Percentiles rank a stretch among this genome's conserved stretches.
These are phyloP conservation scores for Nematocida parisii DNA, from an alignment of 371 early-diverging fungal species.

Conservation along the genomic window DNA sequence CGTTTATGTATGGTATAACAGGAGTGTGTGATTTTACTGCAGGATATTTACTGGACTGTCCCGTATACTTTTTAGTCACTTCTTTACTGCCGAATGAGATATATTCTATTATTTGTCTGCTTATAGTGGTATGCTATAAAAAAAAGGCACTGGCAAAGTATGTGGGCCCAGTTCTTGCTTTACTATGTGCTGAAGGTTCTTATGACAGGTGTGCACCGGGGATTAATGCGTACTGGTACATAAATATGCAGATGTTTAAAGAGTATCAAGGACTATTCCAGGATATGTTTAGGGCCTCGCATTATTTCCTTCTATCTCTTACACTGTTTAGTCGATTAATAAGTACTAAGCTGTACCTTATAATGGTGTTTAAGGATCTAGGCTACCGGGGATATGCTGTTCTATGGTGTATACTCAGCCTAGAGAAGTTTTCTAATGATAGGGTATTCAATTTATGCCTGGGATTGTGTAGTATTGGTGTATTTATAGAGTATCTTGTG, in stretches of 20 bases:
- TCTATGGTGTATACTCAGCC: slow-evolving; percentile 35
- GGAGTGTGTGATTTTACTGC: neutral
- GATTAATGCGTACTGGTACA: slow-evolving; percentile 56
- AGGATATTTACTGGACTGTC: neutral
- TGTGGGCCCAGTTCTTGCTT: neutral
- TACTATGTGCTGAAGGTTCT: slow-evolving; percentile 25
- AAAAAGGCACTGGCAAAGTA: neutral
- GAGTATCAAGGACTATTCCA: slow-evolving; percentile 16
- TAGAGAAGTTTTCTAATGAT: neutral
- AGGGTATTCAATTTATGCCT: neutral
- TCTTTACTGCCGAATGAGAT: slow-evolving; percentile 16
- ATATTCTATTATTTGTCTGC: slow-evolving; percentile 3
- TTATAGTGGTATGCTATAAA: neutral
- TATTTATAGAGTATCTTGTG: slow-evolving; percentile 16
- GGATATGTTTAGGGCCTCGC: slow-evolving; percentile 23
- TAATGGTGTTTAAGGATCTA: slow-evolving; percentile 37
- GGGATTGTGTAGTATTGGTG: neutral
- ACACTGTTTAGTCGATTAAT: neutral
- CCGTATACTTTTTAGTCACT: slow-evolving; percentile 9
- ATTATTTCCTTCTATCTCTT: slow-evolving; percentile 13
- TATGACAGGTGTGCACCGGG: slow-evolving; percentile 7
- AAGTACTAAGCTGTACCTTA: slow-evolving; percentile 34
- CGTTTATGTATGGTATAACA: neutral
- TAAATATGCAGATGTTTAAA: slow-evolving; percentile 47
- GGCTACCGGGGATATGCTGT: slow-evolving; percentile 43